A percentile compares a stretch with the other conserved stretches of the same genome.
Conservation (phyloP, 192 early-diverging fungal genomes). For the Coemansia brasiliensis region DNA sequence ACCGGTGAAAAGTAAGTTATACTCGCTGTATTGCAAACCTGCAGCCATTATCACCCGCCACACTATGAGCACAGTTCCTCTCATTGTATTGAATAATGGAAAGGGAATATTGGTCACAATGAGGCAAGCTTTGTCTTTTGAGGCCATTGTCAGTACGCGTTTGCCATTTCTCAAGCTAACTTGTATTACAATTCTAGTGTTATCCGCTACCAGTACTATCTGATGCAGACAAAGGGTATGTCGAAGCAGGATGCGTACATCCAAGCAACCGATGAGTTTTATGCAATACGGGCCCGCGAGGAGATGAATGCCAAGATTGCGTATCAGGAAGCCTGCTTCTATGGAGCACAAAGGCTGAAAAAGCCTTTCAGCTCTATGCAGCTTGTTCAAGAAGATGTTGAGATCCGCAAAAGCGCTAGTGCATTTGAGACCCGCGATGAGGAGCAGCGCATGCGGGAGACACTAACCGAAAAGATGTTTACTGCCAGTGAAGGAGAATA, state of each 20-base stretch:
- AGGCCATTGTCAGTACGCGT: not conserved
- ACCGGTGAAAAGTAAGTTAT: constrained; percentile 80
- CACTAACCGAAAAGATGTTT: constrained; percentile 41
- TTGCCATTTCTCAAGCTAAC: not conserved
- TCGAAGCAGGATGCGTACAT: constrained; percentile 78
- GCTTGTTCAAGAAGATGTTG: constrained; percentile 22
- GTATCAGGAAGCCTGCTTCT: constrained; percentile 56
- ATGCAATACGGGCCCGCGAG: constrained; percentile 72
- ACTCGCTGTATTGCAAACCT: too few relatives aligned
- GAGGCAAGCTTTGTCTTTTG: not conserved
- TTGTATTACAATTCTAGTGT: constrained; percentile 60
- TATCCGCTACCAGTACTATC: constrained; percentile 78
- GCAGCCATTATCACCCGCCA: too few relatives aligned
- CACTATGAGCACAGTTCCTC: not conserved
- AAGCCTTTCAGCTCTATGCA: constrained; percentile 46
- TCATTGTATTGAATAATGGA: not conserved
- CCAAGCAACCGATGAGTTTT: constrained; percentile 77
- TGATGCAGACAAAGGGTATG: constrained; percentile 65
- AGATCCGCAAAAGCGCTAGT: constrained; percentile 22
- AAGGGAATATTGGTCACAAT: too few relatives aligned
- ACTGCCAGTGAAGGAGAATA: not conserved
- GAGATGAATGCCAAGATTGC: constrained; percentile 71
- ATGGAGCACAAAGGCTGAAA: constrained; percentile 36
- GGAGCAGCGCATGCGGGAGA: constrained; percentile 32
- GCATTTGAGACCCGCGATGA: constrained; percentile 23